A percentile compares a stretch with the other conserved stretches of the same genome.
phyloP scores from a whole-genome alignment of 352 stramenopile genomes.

The Globisporangium okanoganense region DNA sequence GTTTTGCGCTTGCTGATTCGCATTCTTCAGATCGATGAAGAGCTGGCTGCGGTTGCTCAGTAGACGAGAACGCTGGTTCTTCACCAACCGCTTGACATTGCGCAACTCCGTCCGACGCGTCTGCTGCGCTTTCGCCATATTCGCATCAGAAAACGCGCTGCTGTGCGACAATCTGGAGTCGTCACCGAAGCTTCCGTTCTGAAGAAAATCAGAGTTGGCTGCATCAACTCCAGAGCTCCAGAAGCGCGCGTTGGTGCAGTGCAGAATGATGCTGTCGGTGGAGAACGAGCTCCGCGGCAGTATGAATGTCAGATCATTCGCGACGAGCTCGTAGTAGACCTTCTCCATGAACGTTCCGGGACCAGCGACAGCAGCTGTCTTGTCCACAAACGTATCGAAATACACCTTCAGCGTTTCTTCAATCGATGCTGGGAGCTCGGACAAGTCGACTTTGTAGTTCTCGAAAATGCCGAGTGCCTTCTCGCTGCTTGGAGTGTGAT shows the following conservation, averaged over 20 bases:
- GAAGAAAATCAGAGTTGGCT: constrained; percentile 66
- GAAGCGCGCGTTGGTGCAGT: constrained; percentile 66
- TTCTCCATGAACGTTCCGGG: background rate
- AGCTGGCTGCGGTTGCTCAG: constrained; percentile 79
- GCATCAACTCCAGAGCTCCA: constrained; percentile 68
- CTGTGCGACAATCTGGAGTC: constrained; percentile 44
- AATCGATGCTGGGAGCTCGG: constrained; percentile 31
- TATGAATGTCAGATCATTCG: constrained; percentile 79
- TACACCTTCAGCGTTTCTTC: constrained; percentile 38
- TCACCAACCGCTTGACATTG: constrained; percentile 71
- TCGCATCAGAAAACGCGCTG: constrained; percentile 32
- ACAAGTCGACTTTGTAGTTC: constrained; percentile 29
- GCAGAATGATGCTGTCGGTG: constrained; percentile 64
- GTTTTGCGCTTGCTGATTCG: constrained; percentile 78
- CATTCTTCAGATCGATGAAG: constrained; percentile 78
- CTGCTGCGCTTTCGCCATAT: constrained; percentile 53
- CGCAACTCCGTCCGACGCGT: constrained; percentile 56
- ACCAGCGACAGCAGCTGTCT: constrained; percentile 8
- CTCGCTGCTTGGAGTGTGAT: constrained; percentile 23
- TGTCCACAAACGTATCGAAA: constrained; percentile 17
- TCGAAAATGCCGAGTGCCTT: constrained; percentile 30
- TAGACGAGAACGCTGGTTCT: constrained; percentile 79
- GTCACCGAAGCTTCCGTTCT: constrained; percentile 67
- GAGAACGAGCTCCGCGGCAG: constrained; percentile 79
- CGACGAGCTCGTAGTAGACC: constrained; percentile 61